phyloP scores from a whole-genome alignment of 176 grass and related monocot species.

The Aegilops longissima region DNA sequence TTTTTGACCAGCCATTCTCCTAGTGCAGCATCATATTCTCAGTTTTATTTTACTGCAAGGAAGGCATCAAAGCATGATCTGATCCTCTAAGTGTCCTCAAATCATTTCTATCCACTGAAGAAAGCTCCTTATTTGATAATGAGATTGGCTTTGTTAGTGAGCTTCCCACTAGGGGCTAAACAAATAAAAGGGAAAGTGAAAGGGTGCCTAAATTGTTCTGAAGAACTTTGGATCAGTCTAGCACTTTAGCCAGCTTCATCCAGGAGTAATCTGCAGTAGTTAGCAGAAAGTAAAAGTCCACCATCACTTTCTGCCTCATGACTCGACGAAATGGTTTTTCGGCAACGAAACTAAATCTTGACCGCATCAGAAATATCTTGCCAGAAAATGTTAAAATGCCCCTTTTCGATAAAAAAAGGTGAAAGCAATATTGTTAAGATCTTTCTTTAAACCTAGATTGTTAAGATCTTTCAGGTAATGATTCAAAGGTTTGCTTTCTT shows the following conservation, averaged over 20 bases:
- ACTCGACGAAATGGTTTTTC: background rate
- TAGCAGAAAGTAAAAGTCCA: slow-evolving; percentile 15
- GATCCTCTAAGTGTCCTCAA: slow-evolving; percentile 14
- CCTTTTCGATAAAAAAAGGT: background rate
- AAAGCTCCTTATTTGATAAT: slow-evolving; percentile 23
- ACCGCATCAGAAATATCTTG: background rate
- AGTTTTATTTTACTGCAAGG: background rate
- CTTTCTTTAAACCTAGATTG: background rate
- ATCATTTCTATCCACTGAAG: slow-evolving; percentile 36
- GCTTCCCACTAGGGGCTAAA: slow-evolving; percentile 30
- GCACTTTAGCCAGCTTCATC: background rate
- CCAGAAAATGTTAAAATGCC: background rate
- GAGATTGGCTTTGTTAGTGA: slow-evolving; percentile 31
- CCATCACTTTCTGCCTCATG: slow-evolving; percentile 26
- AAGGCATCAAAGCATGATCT: slow-evolving; percentile 12
- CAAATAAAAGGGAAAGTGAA: background rate
- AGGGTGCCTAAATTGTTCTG: slow-evolving; percentile 7
- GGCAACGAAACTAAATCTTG: slow-evolving; percentile 12
- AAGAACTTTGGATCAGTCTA: background rate
- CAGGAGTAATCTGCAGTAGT: background rate
- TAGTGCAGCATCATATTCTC: slow-evolving; percentile 2
- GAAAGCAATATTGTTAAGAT: background rate
- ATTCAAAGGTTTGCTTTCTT: slow-evolving; percentile 18
- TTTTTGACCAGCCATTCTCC: slow-evolving; percentile 22
- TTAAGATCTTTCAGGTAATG: slow-evolving; percentile 2